Conservation (phyloP, 129 eudicot genomes). For the Ambrosia artemisiifolia region DNA sequence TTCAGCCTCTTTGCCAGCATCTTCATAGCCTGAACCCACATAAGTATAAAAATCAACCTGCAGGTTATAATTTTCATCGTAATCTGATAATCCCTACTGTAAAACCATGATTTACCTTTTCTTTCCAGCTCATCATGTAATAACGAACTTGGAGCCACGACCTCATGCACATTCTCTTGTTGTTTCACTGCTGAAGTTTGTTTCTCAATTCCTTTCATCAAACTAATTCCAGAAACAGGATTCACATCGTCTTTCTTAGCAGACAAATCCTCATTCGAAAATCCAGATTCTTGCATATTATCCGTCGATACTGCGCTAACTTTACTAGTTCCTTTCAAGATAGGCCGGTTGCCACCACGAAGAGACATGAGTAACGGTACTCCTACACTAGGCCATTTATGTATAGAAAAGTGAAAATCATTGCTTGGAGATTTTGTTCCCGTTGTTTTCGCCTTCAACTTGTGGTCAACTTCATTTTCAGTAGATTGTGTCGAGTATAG, state of each 20-base stretch:
- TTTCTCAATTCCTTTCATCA: constrained; percentile 27
- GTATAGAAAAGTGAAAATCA: constrained; percentile 83
- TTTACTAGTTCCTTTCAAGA: constrained; percentile 37
- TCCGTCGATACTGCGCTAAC: constrained; percentile 32
- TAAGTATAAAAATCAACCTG: constrained; percentile 3
- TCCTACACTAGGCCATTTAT: constrained; percentile 79
- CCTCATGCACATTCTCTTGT: constrained; percentile 21
- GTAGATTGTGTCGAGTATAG: constrained; percentile 6
- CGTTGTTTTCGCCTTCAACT: constrained; percentile 25
- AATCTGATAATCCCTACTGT: neutral
- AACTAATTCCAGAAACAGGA: constrained; percentile 20
- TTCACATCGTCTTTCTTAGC: constrained; percentile 21
- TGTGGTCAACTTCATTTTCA: constrained; percentile 28
- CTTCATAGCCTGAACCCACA: constrained; percentile 35
- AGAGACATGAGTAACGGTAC: constrained; percentile 58
- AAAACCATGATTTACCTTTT: constrained; percentile 44
- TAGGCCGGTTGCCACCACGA: constrained; percentile 30
- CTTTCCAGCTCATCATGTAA: constrained; percentile 29
- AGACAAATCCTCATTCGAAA: constrained; percentile 13
- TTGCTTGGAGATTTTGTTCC: constrained; percentile 27
- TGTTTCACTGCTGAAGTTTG: constrained; percentile 22
- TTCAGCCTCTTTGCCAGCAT: constrained; percentile 27
- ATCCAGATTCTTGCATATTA: constrained; percentile 20
- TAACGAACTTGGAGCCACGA: constrained; percentile 34
- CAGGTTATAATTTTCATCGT: neutral